Conservation (phyloP, 495 filamentous ascomycete genomes). For the Lophiotrema nucula region DNA sequence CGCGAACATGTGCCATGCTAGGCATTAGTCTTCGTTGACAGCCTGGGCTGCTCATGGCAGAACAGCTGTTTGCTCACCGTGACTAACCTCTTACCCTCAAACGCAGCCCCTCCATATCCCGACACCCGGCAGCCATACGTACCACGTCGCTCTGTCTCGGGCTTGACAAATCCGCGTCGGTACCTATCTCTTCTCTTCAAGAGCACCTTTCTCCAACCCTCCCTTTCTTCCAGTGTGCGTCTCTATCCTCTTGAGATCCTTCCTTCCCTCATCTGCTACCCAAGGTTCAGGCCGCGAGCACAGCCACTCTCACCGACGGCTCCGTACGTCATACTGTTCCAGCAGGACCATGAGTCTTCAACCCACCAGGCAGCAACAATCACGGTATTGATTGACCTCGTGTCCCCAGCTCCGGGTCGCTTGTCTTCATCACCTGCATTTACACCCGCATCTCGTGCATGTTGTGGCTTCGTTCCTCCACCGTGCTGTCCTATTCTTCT, state of each 20-base stretch:
- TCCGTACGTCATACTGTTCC: neutral
- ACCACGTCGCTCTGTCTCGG: conserved; percentile 1
- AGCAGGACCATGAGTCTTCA: neutral
- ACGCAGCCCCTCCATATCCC: neutral
- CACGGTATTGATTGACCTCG: neutral
- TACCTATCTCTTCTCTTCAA: neutral
- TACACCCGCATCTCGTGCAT: conserved; percentile 2
- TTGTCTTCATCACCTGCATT: conserved; percentile 12
- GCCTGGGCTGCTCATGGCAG: too few species aligned
- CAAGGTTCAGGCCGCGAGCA: neutral
- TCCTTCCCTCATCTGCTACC: neutral
- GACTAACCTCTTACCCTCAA: neutral
- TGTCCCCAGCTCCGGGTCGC: neutral
- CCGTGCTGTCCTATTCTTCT: neutral
- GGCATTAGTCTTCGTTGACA: too few species aligned
- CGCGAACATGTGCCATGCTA: neutral
- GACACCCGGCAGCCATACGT: neutral
- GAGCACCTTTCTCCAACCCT: too few species aligned
- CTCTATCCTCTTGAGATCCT: neutral
- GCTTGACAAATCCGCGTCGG: neutral
- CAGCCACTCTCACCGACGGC: conserved; percentile 6
- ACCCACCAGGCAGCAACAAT: conserved; percentile 17
- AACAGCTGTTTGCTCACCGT: neutral
- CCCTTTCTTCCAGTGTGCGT: neutral
- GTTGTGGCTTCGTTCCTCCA: neutral